phyloP scores from a whole-genome alignment of 139 green algal species.

The Closterium sp. region DNA sequence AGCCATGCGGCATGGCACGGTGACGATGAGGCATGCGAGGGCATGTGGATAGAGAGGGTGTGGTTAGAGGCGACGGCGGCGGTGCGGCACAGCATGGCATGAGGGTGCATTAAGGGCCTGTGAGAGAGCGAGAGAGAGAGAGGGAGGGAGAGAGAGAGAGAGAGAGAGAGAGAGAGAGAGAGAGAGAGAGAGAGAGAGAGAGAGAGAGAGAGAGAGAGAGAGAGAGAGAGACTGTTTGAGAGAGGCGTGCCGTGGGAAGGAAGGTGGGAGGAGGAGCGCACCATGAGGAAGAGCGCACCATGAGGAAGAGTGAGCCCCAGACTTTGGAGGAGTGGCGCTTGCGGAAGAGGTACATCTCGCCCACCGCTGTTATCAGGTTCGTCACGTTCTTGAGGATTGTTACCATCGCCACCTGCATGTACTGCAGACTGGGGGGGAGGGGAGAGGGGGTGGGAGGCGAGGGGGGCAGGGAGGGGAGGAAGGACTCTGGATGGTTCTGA shows the following conservation, averaged over 20 bases:
- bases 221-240: too few relatives aligned
- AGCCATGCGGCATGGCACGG: too few relatives aligned
- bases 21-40: too few relatives aligned
- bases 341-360: slow-evolving; percentile 42
- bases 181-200: too few relatives aligned
- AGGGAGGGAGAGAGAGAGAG: not conserved
- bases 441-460: not conserved
- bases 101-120: not conserved
- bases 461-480: not conserved
- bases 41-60: not conserved
- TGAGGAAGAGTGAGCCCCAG: too few relatives aligned
- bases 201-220: too few relatives aligned
- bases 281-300: slow-evolving; percentile 19
- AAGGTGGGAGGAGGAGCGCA: not conserved
- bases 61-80: not conserved
- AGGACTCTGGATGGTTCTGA: too few relatives aligned
- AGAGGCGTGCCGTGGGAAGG: not conserved
- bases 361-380: slow-evolving; percentile 42
- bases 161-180: too few relatives aligned
- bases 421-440: slow-evolving; percentile 4
- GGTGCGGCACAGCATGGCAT: not conserved
- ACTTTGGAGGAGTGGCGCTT: slow-evolving; percentile 21
- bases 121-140: too few relatives aligned
- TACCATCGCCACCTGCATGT: slow-evolving; percentile 73
- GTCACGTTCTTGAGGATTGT: slow-evolving; percentile 93